Percentiles rank a stretch among this genome's conserved stretches.
Evolutionary conservation across 2,329 filamentous ascomycete species (phyloP).

Genomic region (Verticillium tricorpus): DNA sequence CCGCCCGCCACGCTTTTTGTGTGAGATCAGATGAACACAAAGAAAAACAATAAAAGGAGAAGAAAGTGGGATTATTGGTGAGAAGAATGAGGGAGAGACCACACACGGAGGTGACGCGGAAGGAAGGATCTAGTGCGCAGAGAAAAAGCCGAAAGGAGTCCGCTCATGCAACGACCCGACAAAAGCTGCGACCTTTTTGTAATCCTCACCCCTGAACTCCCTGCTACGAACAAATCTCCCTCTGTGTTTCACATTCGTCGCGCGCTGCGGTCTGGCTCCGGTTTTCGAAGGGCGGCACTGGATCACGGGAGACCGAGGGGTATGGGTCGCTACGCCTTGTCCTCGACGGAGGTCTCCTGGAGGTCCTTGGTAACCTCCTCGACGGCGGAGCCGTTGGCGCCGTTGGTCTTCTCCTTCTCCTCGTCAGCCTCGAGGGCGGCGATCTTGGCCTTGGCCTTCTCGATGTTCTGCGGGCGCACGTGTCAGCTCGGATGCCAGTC

Average conservation of each 20-base stretch:
- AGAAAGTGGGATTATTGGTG: not conserved
- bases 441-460: constrained; percentile 94
- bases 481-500: not conserved
- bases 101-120: not conserved
- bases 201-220: too few species aligned
- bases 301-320: not conserved
- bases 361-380: constrained; percentile 49
- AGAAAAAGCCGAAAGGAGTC: not conserved
- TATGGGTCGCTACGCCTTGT: constrained; percentile 35
- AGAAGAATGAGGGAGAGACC: not conserved
- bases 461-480: constrained; percentile 67
- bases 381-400: constrained; percentile 40
- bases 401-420: constrained; percentile 39
- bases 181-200: not conserved
- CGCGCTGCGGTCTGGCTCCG: too few species aligned
- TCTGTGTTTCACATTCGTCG: too few species aligned
- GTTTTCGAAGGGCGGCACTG: not conserved
- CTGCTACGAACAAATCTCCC: too few species aligned
- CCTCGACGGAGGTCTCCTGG: constrained; percentile 47
- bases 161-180: not conserved
- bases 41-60: not conserved
- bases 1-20: not conserved
- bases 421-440: constrained; percentile 75
- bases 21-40: not conserved
- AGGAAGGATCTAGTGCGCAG: not conserved